Percentiles rank a stretch among this genome's conserved stretches.
Evolutionary conservation across 116 monocot genomes (phyloP).

Genomic region (Phalaenopsis hybrid): DNA sequence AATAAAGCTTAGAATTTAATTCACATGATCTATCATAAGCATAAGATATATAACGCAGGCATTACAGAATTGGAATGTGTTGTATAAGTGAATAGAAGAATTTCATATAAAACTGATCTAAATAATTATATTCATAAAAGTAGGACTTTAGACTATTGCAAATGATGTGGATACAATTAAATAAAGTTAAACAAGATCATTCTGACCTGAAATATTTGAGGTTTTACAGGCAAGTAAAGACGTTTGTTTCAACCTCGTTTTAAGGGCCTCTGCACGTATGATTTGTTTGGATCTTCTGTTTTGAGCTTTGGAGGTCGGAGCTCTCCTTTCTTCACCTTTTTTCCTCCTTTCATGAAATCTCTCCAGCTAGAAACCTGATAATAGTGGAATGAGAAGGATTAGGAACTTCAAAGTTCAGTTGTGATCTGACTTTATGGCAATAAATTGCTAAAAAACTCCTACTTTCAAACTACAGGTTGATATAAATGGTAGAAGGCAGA

Average conservation of each 20-base stretch:
- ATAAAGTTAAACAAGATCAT: neutral
- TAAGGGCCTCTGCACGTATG: conserved; percentile 93
- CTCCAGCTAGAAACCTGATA: conserved; percentile 93
- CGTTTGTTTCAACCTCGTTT: conserved; percentile 48
- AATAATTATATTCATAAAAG: neutral
- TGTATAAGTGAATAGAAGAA: neutral
- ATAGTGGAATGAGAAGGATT: neutral
- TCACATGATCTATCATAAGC: neutral
- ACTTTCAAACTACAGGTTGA: conserved; percentile 1
- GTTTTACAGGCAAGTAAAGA: neutral
- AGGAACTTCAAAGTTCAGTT: neutral
- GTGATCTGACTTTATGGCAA: neutral
- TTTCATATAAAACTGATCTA: neutral
- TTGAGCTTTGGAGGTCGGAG: conserved; percentile 93
- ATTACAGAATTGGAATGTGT: neutral
- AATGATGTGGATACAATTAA: neutral
- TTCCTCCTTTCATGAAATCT: conserved; percentile 95
- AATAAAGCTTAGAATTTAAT: neutral
- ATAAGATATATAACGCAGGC: neutral
- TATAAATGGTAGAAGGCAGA: neutral
- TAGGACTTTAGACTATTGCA: neutral
- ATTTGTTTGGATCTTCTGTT: conserved; percentile 98
- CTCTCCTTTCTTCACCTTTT: conserved; percentile 98
- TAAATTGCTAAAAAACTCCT: neutral
- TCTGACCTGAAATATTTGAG: conserved; percentile 2